These are phyloP conservation scores for Chaetomiaceae sp. DNA, from an alignment of 2,329 filamentous ascomycete species.

Conservation along the genomic window DNA sequence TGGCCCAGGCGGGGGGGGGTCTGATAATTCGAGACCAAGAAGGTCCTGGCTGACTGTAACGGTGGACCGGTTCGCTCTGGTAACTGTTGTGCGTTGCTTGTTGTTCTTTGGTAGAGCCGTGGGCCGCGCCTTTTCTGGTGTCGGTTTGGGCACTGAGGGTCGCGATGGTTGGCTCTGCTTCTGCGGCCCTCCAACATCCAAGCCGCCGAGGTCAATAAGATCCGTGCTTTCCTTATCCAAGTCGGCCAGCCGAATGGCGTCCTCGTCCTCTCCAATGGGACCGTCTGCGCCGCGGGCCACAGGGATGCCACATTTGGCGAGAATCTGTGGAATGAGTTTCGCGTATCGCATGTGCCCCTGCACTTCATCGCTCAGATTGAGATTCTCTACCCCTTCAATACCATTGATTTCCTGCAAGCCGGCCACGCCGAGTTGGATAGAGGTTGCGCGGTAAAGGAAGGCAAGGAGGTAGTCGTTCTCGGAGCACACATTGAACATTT, in stretches of 20 bases:
- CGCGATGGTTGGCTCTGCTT: not conserved
- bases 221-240: conserved; percentile 31
- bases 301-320: conserved; percentile 45
- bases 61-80: conserved; percentile 4
- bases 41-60: conserved; percentile 8
- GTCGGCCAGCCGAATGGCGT: conserved; percentile 19
- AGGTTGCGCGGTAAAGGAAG: conserved; percentile 80
- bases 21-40: conserved; percentile 1
- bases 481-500: conserved; percentile 82
- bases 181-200: conserved; percentile 10
- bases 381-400: conserved; percentile 58
- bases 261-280: conserved; percentile 46
- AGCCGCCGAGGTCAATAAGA: conserved; percentile 40
- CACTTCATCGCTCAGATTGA: conserved; percentile 48
- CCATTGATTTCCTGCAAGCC: conserved; percentile 68
- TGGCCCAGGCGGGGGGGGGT: not conserved
- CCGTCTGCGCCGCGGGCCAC: conserved; percentile 38
- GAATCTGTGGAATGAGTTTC: conserved; percentile 44
- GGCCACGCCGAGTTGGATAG: conserved; percentile 74
- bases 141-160: conserved; percentile 3
- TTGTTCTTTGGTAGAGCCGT: not conserved
- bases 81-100: conserved; percentile 6
- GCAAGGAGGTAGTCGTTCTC: conserved; percentile 82
- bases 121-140: not conserved
- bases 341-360: conserved; percentile 34